These are phyloP conservation scores for Podospora pseudocomata DNA, from an alignment of 495 filamentous ascomycete species.

Conservation along the genomic window DNA sequence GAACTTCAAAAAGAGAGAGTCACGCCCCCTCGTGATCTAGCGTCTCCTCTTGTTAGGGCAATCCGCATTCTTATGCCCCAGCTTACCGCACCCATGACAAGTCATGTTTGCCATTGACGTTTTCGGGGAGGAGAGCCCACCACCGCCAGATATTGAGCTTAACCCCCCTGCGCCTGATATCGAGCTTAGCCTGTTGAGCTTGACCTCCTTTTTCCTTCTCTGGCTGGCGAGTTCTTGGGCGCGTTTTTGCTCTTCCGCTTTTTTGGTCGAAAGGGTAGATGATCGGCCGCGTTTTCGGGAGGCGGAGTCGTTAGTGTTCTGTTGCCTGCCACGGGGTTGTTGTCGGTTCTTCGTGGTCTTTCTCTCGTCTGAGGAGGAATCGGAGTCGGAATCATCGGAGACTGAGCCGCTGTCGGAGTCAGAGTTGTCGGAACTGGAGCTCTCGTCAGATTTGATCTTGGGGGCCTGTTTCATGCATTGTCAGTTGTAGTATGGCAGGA, in stretches of 20 bases:
- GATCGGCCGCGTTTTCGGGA: conserved; percentile 20
- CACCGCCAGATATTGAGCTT: conserved; percentile 45
- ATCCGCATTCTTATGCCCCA: conserved; percentile 28
- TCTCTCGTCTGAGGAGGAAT: conserved; percentile 10
- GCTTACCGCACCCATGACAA: conserved; percentile 30
- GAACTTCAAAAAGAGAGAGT: background rate
- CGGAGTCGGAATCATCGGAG: conserved; percentile 2
- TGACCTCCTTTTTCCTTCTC: conserved; percentile 56
- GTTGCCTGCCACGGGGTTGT: conserved; percentile 22
- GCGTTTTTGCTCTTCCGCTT: conserved; percentile 40
- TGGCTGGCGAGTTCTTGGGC: conserved; percentile 47
- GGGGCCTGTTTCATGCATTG: background rate
- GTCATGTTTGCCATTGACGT: conserved; percentile 13
- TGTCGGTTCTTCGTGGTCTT: conserved; percentile 4
- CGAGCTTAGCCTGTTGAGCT: conserved; percentile 51
- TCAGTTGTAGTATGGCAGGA: no score
- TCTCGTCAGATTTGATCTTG: conserved; percentile 17
- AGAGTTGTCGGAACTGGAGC: conserved; percentile 20
- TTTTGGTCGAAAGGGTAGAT: conserved; percentile 28
- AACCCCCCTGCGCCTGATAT: conserved; percentile 44
- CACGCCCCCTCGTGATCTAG: conserved; percentile 5
- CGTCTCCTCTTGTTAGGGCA: conserved; percentile 31
- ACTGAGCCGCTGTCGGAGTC: conserved; percentile 13
- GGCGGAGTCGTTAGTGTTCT: conserved; percentile 5
- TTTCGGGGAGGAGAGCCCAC: conserved; percentile 13